Percentiles rank a stretch among this genome's conserved stretches.
Conservation (phyloP, 805 yeast species). For the Kazachstania bromeliacearum region DNA sequence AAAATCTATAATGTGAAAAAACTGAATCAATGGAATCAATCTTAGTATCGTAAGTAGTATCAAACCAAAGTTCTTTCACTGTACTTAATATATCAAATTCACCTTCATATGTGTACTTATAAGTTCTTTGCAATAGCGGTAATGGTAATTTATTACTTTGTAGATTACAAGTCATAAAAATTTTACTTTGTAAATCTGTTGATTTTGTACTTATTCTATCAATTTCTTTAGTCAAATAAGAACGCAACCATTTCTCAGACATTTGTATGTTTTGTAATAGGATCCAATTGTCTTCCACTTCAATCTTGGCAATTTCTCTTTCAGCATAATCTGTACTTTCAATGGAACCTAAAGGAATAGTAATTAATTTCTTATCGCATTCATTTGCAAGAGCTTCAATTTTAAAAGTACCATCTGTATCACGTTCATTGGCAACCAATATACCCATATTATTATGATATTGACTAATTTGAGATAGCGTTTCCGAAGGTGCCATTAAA, state of each 20-base stretch:
- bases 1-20: constrained; percentile 36
- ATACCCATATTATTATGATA: constrained; percentile 20
- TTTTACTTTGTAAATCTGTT: constrained; percentile 27
- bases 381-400: constrained; percentile 38
- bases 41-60: constrained; percentile 28
- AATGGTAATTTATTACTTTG: constrained; percentile 43
- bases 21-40: background rate
- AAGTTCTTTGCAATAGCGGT: constrained; percentile 44
- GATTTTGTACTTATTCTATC: constrained; percentile 20
- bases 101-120: constrained; percentile 48
- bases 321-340: constrained; percentile 56
- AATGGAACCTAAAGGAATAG: constrained; percentile 64
- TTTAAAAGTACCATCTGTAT: constrained; percentile 55
- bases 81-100: constrained; percentile 38
- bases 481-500: background rate
- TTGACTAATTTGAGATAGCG: background rate
- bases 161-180: constrained; percentile 58
- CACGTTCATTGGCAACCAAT: constrained; percentile 48
- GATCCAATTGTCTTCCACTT: constrained; percentile 55
- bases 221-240: constrained; percentile 39
- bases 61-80: constrained; percentile 12
- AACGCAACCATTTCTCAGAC: constrained; percentile 53
- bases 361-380: constrained; percentile 23
- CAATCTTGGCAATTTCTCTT: constrained; percentile 38
- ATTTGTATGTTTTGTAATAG: constrained; percentile 74